Evolutionary conservation across 2,329 filamentous ascomycete species (phyloP), one percentile per base, ranked within the genome.

Genomic region (Aspergillus bombycis): DNA sequence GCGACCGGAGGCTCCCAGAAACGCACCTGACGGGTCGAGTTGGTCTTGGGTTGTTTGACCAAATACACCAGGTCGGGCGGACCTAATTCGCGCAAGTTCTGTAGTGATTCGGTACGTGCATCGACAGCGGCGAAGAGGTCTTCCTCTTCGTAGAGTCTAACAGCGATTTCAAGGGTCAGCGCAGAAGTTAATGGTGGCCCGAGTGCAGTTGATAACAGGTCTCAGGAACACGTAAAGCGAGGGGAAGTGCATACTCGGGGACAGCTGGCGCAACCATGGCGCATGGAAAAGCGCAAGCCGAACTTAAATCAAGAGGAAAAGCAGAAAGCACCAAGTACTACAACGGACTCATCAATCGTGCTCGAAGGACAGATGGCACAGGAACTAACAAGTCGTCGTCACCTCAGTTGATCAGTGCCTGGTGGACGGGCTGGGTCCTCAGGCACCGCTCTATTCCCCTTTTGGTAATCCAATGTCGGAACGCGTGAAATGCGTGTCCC

Each of bases 21-120:
- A 61, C 74, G 63, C 77, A 88, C 85, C 82, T 88, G 85, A 66
- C 85, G 86, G 59, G 80, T 83, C 23, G 82, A 76, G 60, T 83
- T 84, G 75, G 87, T 87, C 73, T 85, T 81, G 12, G 86, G 85
- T 73, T 89, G 87, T 76, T 97, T 98, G 72, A 97, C 88, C 62
- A 99, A 86, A 80, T 99, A 95, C 45, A 98, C 94, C 32, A 99
- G 86, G 79, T 99, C 95, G 60, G 95, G 95, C 30, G 95, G 95
- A 48, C 95, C 95, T 62, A 99, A 87, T 84, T 99, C 95, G 75
- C 95, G 91, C 67, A 99, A 85, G 55, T 89, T 88, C 70, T 91
- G 86, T 45, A 99, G 86, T 50, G 91, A 91, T 76, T 99, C 95
- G 71, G 94, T 96, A 78, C 95, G 90, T 71, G 93, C 89, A 76